Conservation (phyloP, 176 grass and related monocot genomes). For the Luzula sylvatica region DNA sequence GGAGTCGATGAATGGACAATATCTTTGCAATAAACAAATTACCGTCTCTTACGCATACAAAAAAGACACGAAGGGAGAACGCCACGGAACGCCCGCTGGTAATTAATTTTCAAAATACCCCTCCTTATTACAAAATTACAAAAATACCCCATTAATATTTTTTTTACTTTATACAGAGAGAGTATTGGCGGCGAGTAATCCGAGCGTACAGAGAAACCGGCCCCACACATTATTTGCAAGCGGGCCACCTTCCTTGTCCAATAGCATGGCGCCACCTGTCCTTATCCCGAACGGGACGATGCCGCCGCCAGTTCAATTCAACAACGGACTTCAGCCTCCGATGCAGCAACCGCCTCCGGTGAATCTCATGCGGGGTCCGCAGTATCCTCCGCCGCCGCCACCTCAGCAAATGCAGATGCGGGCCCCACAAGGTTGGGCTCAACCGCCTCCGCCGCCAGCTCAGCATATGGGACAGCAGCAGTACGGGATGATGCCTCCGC, state of each 20-base stretch:
- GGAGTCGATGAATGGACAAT: slow-evolving; percentile 88
- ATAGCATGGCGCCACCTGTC: neutral
- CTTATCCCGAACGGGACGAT: neutral
- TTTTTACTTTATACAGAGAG: slow-evolving; percentile 35
- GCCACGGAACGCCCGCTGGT: slow-evolving; percentile 85
- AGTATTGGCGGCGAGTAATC: slow-evolving; percentile 64
- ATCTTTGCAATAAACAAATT: slow-evolving; percentile 84
- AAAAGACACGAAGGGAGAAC: slow-evolving; percentile 90
- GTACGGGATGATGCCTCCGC: slow-evolving; percentile 37
- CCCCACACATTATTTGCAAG: slow-evolving; percentile 89
- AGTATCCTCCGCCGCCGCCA: slow-evolving; percentile 28
- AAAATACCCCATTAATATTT: neutral
- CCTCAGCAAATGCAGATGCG: slow-evolving; percentile 73
- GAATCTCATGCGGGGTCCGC: slow-evolving; percentile 18
- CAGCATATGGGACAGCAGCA: slow-evolving; percentile 28
- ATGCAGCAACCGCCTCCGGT: slow-evolving; percentile 34
- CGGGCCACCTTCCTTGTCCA: slow-evolving; percentile 47
- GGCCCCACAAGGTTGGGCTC: slow-evolving; percentile 51
- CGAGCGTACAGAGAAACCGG: slow-evolving; percentile 60
- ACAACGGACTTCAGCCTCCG: slow-evolving; percentile 42
- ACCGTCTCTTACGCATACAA: slow-evolving; percentile 97
- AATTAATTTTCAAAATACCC: neutral
- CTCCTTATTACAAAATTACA: too few species aligned
- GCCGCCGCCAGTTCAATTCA: slow-evolving; percentile 42
- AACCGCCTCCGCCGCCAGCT: slow-evolving; percentile 14